These are phyloP conservation scores for Cercospora sesami DNA, from an alignment of 2,329 filamentous ascomycete species.

Conservation along the genomic window DNA sequence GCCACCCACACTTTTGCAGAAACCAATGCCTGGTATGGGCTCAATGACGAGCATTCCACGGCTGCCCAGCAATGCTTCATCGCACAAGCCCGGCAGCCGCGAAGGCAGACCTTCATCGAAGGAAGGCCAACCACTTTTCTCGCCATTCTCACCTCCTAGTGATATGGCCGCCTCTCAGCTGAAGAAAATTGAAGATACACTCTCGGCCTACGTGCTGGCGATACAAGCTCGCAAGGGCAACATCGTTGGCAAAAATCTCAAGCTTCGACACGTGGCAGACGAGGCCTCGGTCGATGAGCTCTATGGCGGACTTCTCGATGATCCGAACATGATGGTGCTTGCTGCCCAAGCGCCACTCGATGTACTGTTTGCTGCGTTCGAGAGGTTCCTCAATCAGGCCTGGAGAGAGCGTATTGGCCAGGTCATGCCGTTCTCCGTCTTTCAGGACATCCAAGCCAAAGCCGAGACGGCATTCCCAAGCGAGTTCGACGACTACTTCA, in stretches of 20 bases:
- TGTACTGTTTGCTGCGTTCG: conserved; percentile 85
- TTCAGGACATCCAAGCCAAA: conserved; percentile 71
- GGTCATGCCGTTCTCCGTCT: conserved; percentile 69
- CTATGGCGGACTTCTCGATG: conserved; percentile 84
- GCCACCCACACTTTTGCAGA: conserved; percentile 31
- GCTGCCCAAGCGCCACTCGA: conserved; percentile 76
- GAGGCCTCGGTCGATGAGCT: conserved; percentile 82
- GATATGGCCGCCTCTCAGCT: conserved; percentile 56
- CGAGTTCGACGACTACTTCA: conserved; percentile 66
- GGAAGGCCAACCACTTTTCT: conserved; percentile 48
- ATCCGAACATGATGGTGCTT: conserved; percentile 73
- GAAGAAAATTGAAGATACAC: conserved; percentile 76
- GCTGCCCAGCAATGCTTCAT: conserved; percentile 31
- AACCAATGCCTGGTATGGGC: conserved; percentile 34
- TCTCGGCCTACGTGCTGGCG: conserved; percentile 78
- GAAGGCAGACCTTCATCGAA: conserved; percentile 39
- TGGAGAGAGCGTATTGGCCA: conserved; percentile 89
- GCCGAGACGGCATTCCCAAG: conserved; percentile 64
- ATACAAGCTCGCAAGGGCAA: conserved; percentile 84
- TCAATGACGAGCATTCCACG: conserved; percentile 27
- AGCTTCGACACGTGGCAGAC: conserved; percentile 69
- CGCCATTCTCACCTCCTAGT: conserved; percentile 49
- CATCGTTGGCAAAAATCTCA: conserved; percentile 74
- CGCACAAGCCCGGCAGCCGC: conserved; percentile 42
- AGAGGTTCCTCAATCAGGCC: conserved; percentile 84